phyloP scores from a whole-genome alignment of 163 green algal species.

The Scenedesmus sp. region DNA sequence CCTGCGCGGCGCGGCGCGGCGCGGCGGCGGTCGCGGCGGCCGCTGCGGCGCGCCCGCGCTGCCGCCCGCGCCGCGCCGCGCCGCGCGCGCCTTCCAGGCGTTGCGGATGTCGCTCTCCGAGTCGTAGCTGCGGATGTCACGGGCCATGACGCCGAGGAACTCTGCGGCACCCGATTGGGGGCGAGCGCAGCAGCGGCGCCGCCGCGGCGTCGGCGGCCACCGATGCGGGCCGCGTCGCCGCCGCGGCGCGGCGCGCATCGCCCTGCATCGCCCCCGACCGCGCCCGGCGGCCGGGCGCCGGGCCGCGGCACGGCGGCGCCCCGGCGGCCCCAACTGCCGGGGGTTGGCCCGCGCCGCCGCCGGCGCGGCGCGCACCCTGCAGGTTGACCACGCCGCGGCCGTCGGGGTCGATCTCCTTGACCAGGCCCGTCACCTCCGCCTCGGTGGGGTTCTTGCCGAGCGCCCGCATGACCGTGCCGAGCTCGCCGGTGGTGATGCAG shows the following conservation, averaged over 20 bases:
- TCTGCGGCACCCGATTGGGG: conserved; percentile 34
- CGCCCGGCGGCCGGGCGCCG: too few species aligned
- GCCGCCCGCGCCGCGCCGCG: background rate
- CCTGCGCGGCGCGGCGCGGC: background rate
- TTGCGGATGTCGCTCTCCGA: conserved; percentile 66
- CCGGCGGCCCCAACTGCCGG: too few species aligned
- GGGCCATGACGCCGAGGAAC: conserved; percentile 53
- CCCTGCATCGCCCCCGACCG: too few species aligned
- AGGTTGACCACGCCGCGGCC: conserved; percentile 43
- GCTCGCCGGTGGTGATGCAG: conserved; percentile 72
- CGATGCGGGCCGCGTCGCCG: too few species aligned
- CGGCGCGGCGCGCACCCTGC: conserved; percentile 23
- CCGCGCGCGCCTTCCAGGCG: conserved; percentile 61
- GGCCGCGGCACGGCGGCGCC: too few species aligned
- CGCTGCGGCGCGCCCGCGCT: background rate
- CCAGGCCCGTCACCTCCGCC: conserved; percentile 35
- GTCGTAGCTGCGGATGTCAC: conserved; percentile 66
- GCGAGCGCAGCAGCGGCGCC: too few species aligned
- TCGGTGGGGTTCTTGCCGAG: conserved; percentile 72
- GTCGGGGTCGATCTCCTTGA: conserved; percentile 41
- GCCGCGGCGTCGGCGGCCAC: too few species aligned
- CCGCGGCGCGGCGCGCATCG: too few species aligned
- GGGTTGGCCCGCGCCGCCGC: too few species aligned
- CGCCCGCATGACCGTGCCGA: conserved; percentile 74
- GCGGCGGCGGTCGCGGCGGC: background rate